Evolutionary conservation across 441 rosid species (phyloP).

Genomic region (Pelargonium myrrhifolium): DNA sequence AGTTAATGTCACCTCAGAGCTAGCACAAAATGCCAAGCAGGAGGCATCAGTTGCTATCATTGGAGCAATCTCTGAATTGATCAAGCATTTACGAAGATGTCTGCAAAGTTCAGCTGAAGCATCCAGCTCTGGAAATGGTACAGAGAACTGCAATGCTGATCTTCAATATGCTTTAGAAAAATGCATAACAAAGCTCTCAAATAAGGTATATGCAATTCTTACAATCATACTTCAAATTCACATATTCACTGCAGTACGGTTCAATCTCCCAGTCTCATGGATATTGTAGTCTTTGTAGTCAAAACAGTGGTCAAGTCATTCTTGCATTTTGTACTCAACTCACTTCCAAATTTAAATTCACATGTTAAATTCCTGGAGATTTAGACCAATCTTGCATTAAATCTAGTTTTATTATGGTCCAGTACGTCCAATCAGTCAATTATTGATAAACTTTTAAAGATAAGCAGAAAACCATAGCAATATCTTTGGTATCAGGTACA

Average conservation of each 20-base stretch:
- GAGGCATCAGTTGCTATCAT: constrained; percentile 49
- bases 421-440: background rate
- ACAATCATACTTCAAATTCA: background rate
- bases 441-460: background rate
- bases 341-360: background rate
- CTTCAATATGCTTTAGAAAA: constrained; percentile 70
- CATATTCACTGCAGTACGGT: background rate
- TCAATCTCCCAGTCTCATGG: background rate
- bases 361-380: background rate
- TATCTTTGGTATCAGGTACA: background rate
- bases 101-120: constrained; percentile 57
- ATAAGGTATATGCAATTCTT: constrained; percentile 39
- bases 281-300: background rate
- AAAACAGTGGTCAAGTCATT: constrained; percentile 1
- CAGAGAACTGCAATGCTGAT: constrained; percentile 37
- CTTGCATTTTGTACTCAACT: background rate
- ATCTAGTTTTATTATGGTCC: background rate
- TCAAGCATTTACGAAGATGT: constrained; percentile 76
- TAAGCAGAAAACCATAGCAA: background rate
- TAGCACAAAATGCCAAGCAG: constrained; percentile 58
- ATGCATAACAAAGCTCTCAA: constrained; percentile 65
- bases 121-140: constrained; percentile 30
- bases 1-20: constrained; percentile 53
- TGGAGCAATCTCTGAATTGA: constrained; percentile 62
- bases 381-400: background rate